Base-by-base conservation (phyloP, 805 yeast genomes). In the Saccharomycopsis fodiens region DNA sequence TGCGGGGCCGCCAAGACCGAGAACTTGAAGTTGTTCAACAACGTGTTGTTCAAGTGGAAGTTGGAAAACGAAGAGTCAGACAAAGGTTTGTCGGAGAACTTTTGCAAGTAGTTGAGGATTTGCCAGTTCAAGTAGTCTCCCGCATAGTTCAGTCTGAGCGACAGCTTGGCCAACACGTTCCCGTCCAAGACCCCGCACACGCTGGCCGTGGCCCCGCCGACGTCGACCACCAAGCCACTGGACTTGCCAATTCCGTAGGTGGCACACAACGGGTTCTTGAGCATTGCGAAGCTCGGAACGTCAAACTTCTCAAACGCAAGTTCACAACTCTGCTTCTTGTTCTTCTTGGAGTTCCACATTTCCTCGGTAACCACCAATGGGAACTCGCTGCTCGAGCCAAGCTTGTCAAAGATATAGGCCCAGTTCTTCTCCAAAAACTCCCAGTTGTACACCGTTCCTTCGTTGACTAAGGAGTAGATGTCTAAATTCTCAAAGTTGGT, bases 111-210 rank as follows among this genome's bases (percentile, higher is more conserved):
- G 42, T 74, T 67, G 52, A 73, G 61, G 2, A 79, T 67, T 62
- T 84, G 85, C 42, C 76, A 69, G 59, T 82, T 84, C 45, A 85
- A 61, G 60, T 82, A 89, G 60, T 88, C 91, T 7, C 97, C 97
- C 3, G 89, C 96, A 59, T 73, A 84, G 55, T 76, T 78, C 13
- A 85, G 74, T 60, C 77, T 82, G 50, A 73, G 66, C 3, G 78
- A 70, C 39, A 85, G 83, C 58, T 81, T 82, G 52, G 71, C 65
- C 44, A 82, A 72, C 42, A 86, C 74, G 13, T 75, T 72, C 32
- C 95, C 96, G 55, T 84, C 88, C 51, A 77, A 64, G 16, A 86
- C 74, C 7, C 95, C 94, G 0, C 93, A 82, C 7, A 86, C 85
- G 27, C 80, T 72, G 15, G 82, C 72, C 3, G 76, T 74, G 3